Evolutionary conservation across 257 asterid genomes (phyloP), one percentile per base, ranked within the genome.

Genomic region (Nicotiana noctiflora): DNA sequence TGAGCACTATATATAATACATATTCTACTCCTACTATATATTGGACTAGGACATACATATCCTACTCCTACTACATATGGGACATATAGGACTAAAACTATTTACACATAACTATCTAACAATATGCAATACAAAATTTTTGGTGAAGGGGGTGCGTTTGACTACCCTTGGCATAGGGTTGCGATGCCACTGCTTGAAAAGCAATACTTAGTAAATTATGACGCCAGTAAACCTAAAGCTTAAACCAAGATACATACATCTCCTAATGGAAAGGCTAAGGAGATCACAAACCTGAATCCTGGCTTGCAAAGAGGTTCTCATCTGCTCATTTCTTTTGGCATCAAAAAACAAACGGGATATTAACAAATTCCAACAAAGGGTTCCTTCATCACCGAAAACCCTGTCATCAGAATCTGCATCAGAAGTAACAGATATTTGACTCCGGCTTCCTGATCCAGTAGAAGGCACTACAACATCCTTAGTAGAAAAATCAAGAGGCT

Each of bases 261-360:
- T 46, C 51, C 15, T 6, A 49, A 72, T 72, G 78, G 61, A 72
- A 46, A 49, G 78, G 23, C 91, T 83, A 34, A 89, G 84, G 46
- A 85, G 75, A 60, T 81, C 56, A 56, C 32, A 65, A 79, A 94
- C 98, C 98, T 94, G 98, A 84, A 94, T 91, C 83, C 92, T 83
- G 61, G 85, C 86, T 84, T 87, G 90, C 70, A 94, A 68, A 55
- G 92, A 85, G 79, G 83, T 89, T 85, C 56, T 85, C 76, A 92
- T 86, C 86, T 84, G 88, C 79, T 27, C 80, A 82, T 88, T 93
- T 84, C 89, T 87, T 90, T 90, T 93, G 66, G 87, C 95, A 87
- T 95, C 99, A 87, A 95, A 95, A 91, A 93, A 95, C 80, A 95
- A 79, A 56, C 99, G 89, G 27, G 97, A 90, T 76, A 95, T 79